Evolutionary conservation across 768 basidiomycete species (phyloP).

Genomic region (Macrolepiota albuminosa): DNA sequence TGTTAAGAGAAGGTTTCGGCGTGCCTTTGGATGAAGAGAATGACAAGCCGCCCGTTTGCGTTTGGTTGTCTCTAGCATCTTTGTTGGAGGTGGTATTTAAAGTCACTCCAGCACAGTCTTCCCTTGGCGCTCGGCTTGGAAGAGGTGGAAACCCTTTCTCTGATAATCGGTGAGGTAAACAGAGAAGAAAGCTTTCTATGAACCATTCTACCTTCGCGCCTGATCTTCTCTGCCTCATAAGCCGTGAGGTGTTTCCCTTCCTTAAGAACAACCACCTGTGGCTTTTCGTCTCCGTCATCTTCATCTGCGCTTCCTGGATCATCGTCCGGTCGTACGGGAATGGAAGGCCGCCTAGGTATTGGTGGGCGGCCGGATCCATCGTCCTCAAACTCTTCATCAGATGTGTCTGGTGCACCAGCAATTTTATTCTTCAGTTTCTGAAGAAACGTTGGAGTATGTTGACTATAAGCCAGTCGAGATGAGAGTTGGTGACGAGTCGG

Average conservation of each 20-base stretch:
- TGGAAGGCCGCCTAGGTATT: slow-evolving; percentile 69
- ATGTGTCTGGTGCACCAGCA: slow-evolving; percentile 45
- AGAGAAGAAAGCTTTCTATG: not conserved
- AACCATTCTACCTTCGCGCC: slow-evolving; percentile 52
- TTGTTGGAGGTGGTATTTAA: slow-evolving; percentile 8
- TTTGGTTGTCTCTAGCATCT: slow-evolving; percentile 15
- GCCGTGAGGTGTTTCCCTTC: slow-evolving; percentile 84
- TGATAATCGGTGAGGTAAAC: slow-evolving; percentile 18
- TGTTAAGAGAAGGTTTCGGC: slow-evolving; percentile 25
- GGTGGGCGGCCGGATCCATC: slow-evolving; percentile 67
- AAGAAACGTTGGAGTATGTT: slow-evolving; percentile 59
- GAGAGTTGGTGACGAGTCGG: slow-evolving; percentile 71
- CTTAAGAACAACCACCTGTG: slow-evolving; percentile 85
- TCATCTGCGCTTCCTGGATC: slow-evolving; percentile 75
- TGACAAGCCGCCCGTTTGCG: slow-evolving; percentile 28
- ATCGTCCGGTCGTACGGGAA: slow-evolving; percentile 61
- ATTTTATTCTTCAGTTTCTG: slow-evolving; percentile 61
- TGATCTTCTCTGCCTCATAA: slow-evolving; percentile 73
- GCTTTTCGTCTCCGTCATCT: slow-evolving; percentile 71
- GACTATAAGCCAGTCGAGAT: slow-evolving; percentile 60
- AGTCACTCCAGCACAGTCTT: slow-evolving; percentile 7
- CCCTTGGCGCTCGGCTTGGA: slow-evolving; percentile 26
- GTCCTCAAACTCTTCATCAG: slow-evolving; percentile 53
- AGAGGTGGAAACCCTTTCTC: slow-evolving; percentile 61
- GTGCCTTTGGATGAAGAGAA: slow-evolving; percentile 38